phyloP scores from a whole-genome alignment of 2,329 filamentous ascomycete genomes.

The Stachybotrys chartarum region DNA sequence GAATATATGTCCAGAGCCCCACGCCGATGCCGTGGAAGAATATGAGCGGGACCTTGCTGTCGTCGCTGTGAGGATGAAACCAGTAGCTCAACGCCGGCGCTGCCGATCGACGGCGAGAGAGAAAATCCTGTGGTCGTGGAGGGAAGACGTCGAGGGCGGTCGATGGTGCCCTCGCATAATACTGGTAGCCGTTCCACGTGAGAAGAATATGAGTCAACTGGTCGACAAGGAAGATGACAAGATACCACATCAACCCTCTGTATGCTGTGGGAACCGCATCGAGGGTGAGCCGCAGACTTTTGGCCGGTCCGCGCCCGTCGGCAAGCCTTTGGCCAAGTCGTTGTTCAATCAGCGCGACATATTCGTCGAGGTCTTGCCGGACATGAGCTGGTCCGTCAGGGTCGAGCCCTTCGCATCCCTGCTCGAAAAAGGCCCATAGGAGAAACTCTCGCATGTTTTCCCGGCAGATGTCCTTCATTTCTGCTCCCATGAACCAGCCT shows the following conservation, averaged over 20 bases:
- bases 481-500: conserved; percentile 60
- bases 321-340: conserved; percentile 42
- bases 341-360: conserved; percentile 45
- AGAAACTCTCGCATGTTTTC: conserved; percentile 64
- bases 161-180: conserved; percentile 32
- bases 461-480: conserved; percentile 47
- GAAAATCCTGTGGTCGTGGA: conserved; percentile 42
- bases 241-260: conserved; percentile 58
- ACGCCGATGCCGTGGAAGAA: conserved; percentile 68
- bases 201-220: conserved; percentile 39
- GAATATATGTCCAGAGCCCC: conserved; percentile 55
- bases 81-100: conserved; percentile 53
- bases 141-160: conserved; percentile 43
- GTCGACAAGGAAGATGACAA: conserved; percentile 48
- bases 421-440: conserved; percentile 60
- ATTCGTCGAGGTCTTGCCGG: conserved; percentile 34
- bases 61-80: conserved; percentile 51
- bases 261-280: conserved; percentile 55
- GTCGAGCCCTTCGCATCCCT: conserved; percentile 19
- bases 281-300: conserved; percentile 56
- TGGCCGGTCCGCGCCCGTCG: conserved; percentile 47
- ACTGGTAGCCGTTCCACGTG: conserved; percentile 41
- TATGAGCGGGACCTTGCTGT: conserved; percentile 46
- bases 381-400: conserved; percentile 19
- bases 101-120: conserved; percentile 38